phyloP scores from a whole-genome alignment of 2,329 filamentous ascomycete species.

The Sporothrix humicola region DNA sequence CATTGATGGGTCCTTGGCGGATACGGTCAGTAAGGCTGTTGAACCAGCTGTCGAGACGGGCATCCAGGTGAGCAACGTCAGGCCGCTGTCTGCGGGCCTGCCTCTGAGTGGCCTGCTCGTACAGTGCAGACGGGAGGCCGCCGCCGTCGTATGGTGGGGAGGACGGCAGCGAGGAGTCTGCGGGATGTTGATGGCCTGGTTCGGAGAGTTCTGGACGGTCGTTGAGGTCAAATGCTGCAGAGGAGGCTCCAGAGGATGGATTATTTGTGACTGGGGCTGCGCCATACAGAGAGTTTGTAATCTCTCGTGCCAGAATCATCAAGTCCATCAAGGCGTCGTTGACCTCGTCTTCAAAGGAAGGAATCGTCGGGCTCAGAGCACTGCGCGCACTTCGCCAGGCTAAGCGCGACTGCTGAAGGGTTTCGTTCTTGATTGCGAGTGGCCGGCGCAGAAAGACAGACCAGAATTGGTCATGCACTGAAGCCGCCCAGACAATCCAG shows the following conservation, averaged over 20 bases:
- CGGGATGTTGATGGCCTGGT: neutral
- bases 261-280: neutral
- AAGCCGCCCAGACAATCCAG: constrained; percentile 34
- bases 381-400: constrained; percentile 24
- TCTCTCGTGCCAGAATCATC: constrained; percentile 32
- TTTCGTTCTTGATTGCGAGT: constrained; percentile 29
- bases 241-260: neutral
- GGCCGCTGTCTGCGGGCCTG: constrained; percentile 4
- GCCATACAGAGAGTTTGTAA: constrained; percentile 30
- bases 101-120: constrained; percentile 22
- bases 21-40: constrained; percentile 18
- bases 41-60: constrained; percentile 32
- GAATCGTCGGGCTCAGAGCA: neutral
- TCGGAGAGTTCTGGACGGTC: neutral
- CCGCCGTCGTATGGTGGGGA: neutral
- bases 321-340: constrained; percentile 32
- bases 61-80: constrained; percentile 22
- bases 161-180: neutral
- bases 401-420: constrained; percentile 29
- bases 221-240: neutral
- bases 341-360: constrained; percentile 32
- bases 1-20: constrained; percentile 25
- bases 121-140: constrained; percentile 1
- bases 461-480: constrained; percentile 35
- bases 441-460: constrained; percentile 30